Conservation (phyloP, 1,284 basidiomycete species). For the Rhodotorula sp. region DNA sequence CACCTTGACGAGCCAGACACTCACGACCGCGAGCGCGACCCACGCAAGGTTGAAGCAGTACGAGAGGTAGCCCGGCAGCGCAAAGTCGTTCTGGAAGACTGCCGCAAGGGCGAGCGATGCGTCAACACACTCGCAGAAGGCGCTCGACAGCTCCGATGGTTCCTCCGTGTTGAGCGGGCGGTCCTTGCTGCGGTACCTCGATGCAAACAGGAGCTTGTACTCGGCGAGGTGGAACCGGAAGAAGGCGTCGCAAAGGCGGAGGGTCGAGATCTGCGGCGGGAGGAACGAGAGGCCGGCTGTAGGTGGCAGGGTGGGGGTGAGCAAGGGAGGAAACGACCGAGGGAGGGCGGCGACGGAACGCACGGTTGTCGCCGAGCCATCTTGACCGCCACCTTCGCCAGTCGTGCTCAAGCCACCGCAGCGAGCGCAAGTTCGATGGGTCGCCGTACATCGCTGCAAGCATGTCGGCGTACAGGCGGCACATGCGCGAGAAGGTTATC, state of each 20-base stretch:
- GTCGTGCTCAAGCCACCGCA: conserved; percentile 10
- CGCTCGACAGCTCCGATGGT: neutral
- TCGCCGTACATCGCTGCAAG: neutral
- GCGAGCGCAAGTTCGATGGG: neutral
- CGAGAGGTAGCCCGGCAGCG: neutral
- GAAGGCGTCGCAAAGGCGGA: conserved; percentile 5
- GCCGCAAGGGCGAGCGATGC: neutral
- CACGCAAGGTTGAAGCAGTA: conserved; percentile 8
- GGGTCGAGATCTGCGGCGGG: neutral
- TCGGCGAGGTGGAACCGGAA: conserved; percentile 21
- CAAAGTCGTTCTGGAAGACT: neutral
- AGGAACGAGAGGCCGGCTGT: neutral
- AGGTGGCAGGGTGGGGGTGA: neutral
- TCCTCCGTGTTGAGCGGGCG: neutral
- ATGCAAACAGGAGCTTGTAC: conserved; percentile 7
- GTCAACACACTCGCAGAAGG: conserved; percentile 2
- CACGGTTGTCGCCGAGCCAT: neutral
- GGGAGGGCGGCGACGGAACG: neutral
- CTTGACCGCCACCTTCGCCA: neutral
- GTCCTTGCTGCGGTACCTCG: neutral
- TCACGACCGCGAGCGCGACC: neutral
- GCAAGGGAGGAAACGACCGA: too few species aligned
- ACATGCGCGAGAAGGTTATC: conserved; percentile 6
- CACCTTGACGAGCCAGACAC: conserved; percentile 4
- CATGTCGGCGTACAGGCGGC: conserved; percentile 1